Base-by-base conservation (phyloP, 768 basidiomycete genomes). In the Naematelia encephala region DNA sequence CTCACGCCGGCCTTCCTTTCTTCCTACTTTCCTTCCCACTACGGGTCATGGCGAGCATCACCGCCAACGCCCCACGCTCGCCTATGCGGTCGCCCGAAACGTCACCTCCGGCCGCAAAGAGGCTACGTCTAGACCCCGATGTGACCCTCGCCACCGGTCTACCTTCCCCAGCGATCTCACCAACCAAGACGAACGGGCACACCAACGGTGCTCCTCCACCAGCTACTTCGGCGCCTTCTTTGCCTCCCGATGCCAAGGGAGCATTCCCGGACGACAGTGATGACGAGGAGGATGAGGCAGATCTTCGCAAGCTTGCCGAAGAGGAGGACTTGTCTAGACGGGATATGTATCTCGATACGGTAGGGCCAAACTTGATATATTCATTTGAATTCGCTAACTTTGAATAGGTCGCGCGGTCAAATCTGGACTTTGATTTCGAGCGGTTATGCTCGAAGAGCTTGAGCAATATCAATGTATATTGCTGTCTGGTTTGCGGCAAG, bases 381-480 rank as follows among this genome's bases (percentile, higher is more conserved):
- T 26, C 1, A 14, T n/a, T n/a, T n/a, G 26, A 23, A 1, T 44
- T 13, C 13, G 42, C 54, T 12, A 44, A 30, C 21, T 22, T 55
- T 16, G 29, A 16, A 11, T 73, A 97, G 93, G 89, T 98, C 64
- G 91, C 96, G 76, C 84, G 96, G 61, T 84, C 83, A 48, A 82
- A 85, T 46, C 84, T 99, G 57, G 96, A 99, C 78, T 99, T 99
- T 79, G 96, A 99, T 79, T 99, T 99, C 69, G 96, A 99, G 80
- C 92, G 94, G 82, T 84, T 98, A 25, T 99, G 96, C 82, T 97
- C 94, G 8, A 90, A 98, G 52, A 96, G 91, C 30, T 82, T 91
- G 55, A 89, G 90, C 43, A 94, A 98, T 78, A 92, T 96, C 82
- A 96, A 99, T 78, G 89, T 88, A 63, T 99, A 99, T 73, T 91